A percentile compares a stretch with the other conserved stretches of the same genome.
These are phyloP conservation scores for Pythium vanterpoolii DNA, from an alignment of 352 stramenopile genomes.

Conservation along the genomic window DNA sequence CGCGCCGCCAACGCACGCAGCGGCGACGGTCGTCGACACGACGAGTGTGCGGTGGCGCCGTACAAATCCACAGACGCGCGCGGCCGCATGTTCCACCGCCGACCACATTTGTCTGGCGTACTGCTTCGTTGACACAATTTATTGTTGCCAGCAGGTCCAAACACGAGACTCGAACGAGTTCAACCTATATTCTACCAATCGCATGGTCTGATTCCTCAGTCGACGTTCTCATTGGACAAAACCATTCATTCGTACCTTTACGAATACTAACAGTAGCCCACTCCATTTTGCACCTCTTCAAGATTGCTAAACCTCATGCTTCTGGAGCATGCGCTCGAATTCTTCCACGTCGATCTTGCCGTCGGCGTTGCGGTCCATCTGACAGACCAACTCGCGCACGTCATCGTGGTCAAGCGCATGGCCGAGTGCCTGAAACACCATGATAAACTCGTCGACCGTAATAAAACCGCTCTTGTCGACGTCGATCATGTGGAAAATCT, in stretches of 20 bases:
- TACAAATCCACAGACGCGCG: conserved; percentile 54
- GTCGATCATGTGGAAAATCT: conserved; percentile 77
- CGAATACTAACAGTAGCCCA: neutral
- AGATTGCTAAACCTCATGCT: conserved; percentile 50
- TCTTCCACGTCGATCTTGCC: conserved; percentile 75
- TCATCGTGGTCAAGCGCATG: conserved; percentile 72
- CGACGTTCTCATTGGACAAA: neutral
- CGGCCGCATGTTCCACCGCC: conserved; percentile 49
- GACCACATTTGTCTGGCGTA: conserved; percentile 57
- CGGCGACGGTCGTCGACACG: conserved; percentile 42
- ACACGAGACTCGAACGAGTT: neutral
- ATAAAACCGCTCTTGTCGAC: conserved; percentile 56
- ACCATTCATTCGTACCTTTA: neutral
- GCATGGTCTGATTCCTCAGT: neutral
- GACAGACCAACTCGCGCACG: conserved; percentile 67
- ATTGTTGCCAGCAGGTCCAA: too few species aligned
- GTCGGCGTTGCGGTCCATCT: conserved; percentile 73
- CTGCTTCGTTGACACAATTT: conserved; percentile 12
- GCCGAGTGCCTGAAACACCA: conserved; percentile 64
- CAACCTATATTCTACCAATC: neutral
- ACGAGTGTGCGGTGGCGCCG: conserved; percentile 67
- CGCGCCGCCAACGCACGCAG: conserved; percentile 45
- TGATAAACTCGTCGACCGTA: conserved; percentile 71
- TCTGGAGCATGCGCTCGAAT: conserved; percentile 70
- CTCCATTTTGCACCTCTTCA: neutral